A percentile compares a stretch with the other conserved stretches of the same genome.
Conservation (phyloP, 2,329 filamentous ascomycete genomes). For the Septoria petroselini region DNA sequence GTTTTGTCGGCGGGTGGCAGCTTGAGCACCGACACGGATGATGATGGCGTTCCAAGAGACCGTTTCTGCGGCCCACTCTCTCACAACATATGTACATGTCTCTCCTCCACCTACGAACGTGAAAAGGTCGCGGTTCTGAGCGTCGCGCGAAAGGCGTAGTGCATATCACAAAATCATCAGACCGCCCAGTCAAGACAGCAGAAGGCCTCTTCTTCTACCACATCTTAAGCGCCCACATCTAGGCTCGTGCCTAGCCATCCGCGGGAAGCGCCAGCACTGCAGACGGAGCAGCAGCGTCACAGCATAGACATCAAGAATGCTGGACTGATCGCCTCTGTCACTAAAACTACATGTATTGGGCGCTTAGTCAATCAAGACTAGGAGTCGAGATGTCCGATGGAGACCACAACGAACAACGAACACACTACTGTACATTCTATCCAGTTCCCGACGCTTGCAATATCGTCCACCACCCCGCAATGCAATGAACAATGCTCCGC, state of each 20-base stretch:
- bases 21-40: background rate
- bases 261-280: conserved; percentile 8
- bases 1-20: background rate
- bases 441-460: background rate
- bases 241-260: conserved; percentile 3
- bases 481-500: conserved; percentile 12
- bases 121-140: background rate
- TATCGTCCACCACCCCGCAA: background rate
- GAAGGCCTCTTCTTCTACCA: background rate
- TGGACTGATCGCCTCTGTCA: background rate
- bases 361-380: background rate
- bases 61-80: background rate
- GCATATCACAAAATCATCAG: background rate
- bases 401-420: conserved; percentile 19
- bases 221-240: conserved; percentile 6
- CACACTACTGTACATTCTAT: conserved; percentile 17
- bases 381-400: conserved; percentile 22
- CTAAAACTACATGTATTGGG: background rate
- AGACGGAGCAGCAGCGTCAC: background rate
- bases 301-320: background rate
- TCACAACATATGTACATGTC: background rate
- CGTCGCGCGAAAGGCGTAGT: background rate
- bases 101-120: background rate
- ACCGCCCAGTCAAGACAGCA: background rate
- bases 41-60: background rate